Conservation (phyloP, 2,329 filamentous ascomycete species). For the Monilinia vaccinii-corymbosi region DNA sequence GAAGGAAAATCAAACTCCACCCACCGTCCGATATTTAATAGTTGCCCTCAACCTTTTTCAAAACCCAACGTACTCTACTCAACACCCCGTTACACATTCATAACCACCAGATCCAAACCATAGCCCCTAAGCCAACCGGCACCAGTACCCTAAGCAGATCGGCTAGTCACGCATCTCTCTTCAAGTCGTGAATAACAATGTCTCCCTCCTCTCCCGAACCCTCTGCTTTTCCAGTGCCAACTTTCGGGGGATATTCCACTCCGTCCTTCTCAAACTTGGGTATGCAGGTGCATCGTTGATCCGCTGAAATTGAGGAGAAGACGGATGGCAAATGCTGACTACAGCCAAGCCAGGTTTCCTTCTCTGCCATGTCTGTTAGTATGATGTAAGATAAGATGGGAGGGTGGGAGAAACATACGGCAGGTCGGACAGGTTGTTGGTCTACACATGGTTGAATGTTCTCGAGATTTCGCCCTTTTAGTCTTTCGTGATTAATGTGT, state of each 20-base stretch:
- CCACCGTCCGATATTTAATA: too few relatives aligned
- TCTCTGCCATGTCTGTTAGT: slow-evolving; percentile 31
- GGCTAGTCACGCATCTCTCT: slow-evolving; percentile 3
- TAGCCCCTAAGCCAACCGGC: background rate
- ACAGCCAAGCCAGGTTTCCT: slow-evolving; percentile 45
- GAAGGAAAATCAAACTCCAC: background rate
- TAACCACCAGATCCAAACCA: background rate
- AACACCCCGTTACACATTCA: background rate
- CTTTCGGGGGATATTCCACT: slow-evolving; percentile 45
- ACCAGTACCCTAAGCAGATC: background rate
- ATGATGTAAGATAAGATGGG: slow-evolving; percentile 3
- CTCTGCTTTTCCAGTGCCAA: slow-evolving; percentile 19
- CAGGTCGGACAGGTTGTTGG: slow-evolving; percentile 41
- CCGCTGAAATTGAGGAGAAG: slow-evolving; percentile 41
- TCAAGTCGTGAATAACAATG: slow-evolving; percentile 7
- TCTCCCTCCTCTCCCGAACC: slow-evolving; percentile 4
- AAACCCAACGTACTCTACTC: too few relatives aligned
- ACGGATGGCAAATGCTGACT: slow-evolving; percentile 42
- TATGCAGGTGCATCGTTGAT: slow-evolving; percentile 46
- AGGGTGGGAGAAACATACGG: slow-evolving; percentile 31
- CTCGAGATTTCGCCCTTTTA: background rate
- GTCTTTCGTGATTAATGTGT: background rate
- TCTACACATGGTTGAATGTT: slow-evolving; percentile 38
- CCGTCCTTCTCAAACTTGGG: slow-evolving; percentile 40
- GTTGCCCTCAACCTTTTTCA: too few relatives aligned